A percentile compares a stretch with the other conserved stretches of the same genome.
Conservation (phyloP, 2,329 filamentous ascomycete genomes). For the Sclerotinia trifoliorum region DNA sequence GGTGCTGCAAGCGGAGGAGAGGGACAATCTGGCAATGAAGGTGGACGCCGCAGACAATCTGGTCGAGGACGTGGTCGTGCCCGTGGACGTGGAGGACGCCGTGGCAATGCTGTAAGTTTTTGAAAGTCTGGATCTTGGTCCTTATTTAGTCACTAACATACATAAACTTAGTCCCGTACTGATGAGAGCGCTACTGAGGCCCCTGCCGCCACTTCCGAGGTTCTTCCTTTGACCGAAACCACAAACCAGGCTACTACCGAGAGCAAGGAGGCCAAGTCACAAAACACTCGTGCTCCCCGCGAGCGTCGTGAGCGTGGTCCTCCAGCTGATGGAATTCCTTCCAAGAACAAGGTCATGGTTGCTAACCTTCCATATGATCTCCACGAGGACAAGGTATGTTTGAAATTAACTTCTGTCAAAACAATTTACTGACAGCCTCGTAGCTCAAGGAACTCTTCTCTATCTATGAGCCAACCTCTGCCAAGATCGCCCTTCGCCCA, state of each 20-base stretch:
- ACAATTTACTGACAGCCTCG: conserved; percentile 21
- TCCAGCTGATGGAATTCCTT: conserved; percentile 93
- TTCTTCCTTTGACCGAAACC: conserved; percentile 59
- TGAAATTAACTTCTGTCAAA: background rate
- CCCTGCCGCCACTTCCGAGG: conserved; percentile 52
- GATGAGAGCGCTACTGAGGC: conserved; percentile 48
- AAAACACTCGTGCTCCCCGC: conserved; percentile 50
- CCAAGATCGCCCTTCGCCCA: conserved; percentile 97
- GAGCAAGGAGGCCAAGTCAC: conserved; percentile 42
- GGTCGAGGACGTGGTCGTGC: conserved; percentile 67
- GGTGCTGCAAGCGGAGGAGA: conserved; percentile 70
- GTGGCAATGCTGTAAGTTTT: conserved; percentile 56
- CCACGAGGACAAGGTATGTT: conserved; percentile 86
- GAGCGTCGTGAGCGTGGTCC: conserved; percentile 82
- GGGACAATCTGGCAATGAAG: conserved; percentile 63
- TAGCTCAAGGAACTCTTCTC: conserved; percentile 97
- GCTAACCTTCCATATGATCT: conserved; percentile 98
- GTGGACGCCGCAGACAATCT: conserved; percentile 60
- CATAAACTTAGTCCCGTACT: conserved; percentile 31
- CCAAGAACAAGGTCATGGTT: conserved; percentile 99
- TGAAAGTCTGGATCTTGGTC: conserved; percentile 17
- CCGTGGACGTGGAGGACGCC: conserved; percentile 65
- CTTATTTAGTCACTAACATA: conserved; percentile 29
- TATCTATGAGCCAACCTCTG: conserved; percentile 86
- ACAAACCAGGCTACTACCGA: conserved; percentile 58